phyloP scores from a whole-genome alignment of 169 alveolate genomes.

The Cystoisospora suis region DNA sequence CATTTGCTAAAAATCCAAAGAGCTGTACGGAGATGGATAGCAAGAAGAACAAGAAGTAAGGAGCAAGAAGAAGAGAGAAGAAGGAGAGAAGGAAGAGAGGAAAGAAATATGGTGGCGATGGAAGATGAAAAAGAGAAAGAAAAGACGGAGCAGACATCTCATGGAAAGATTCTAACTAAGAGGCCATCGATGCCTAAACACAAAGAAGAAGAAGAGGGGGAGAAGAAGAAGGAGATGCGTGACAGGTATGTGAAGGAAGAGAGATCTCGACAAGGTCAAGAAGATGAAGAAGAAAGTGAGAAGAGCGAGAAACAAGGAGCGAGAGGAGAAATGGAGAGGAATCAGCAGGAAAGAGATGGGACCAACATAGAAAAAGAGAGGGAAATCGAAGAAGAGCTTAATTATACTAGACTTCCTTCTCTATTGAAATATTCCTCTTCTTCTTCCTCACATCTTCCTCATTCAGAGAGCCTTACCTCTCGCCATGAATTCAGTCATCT shows the following conservation, averaged over 20 bases:
- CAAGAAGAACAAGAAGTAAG: background rate
- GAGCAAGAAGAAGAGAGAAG: background rate
- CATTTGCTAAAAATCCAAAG: conserved; percentile 3
- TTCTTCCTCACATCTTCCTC: too few species aligned
- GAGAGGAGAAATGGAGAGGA: background rate
- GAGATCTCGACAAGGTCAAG: background rate
- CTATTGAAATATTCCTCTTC: too few species aligned
- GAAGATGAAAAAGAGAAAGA: background rate
- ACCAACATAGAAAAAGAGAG: background rate
- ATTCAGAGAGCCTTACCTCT: too few species aligned
- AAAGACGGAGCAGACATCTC: background rate
- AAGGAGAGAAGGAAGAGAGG: background rate
- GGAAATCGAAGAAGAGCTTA: background rate
- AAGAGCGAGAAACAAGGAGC: background rate
- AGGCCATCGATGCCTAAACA: background rate
- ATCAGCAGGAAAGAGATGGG: background rate
- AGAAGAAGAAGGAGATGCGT: background rate
- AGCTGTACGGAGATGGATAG: conserved; percentile 15
- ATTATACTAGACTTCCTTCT: background rate
- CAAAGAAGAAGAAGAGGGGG: background rate
- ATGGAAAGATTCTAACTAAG: too few species aligned
- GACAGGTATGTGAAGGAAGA: background rate
- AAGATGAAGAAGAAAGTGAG: background rate
- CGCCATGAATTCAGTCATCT: too few species aligned
- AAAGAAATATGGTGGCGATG: background rate